These are phyloP conservation scores for Amniculicola lignicola DNA, from an alignment of 495 filamentous ascomycete genomes.

Conservation along the genomic window DNA sequence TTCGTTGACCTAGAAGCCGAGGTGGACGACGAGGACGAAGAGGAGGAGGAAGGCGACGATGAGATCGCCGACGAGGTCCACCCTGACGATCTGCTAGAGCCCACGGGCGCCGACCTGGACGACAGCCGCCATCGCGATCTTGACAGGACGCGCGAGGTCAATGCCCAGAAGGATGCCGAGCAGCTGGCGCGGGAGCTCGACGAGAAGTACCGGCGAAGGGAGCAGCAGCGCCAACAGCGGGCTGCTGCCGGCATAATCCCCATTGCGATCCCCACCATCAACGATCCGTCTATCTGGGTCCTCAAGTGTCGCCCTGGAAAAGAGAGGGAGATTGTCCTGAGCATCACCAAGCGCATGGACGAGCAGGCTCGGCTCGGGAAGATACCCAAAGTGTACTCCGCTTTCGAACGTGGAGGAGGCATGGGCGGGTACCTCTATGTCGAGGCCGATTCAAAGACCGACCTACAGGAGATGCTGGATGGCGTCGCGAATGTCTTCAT, in stretches of 20 bases:
- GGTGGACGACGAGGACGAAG: constrained; percentile 90
- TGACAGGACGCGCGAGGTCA: constrained; percentile 82
- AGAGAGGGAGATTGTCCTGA: constrained; percentile 83
- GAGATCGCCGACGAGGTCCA: constrained; percentile 88
- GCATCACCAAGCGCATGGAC: constrained; percentile 81
- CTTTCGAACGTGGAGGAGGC: constrained; percentile 80
- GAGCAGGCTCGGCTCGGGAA: constrained; percentile 70
- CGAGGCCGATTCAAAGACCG: constrained; percentile 80
- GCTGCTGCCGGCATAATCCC: constrained; percentile 72
- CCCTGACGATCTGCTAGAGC: constrained; percentile 82
- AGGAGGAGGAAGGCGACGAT: constrained; percentile 86
- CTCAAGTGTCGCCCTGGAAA: constrained; percentile 91
- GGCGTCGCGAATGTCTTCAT: constrained; percentile 77
- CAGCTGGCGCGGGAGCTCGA: constrained; percentile 82
- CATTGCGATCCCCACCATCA: constrained; percentile 84
- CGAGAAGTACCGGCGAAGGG: constrained; percentile 73
- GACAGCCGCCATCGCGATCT: constrained; percentile 92
- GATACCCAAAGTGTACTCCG: constrained; percentile 74
- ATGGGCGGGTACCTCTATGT: constrained; percentile 93
- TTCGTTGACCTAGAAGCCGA: constrained; percentile 97
- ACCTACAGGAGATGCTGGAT: constrained; percentile 76
- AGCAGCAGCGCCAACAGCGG: constrained; percentile 11
- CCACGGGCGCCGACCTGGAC: constrained; percentile 75
- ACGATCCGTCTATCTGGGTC: constrained; percentile 95
- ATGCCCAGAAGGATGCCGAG: constrained; percentile 84